Evolutionary conservation across 2,329 filamentous ascomycete genomes (phyloP), one percentile per base, ranked within the genome.

Genomic region (Huntiella omanensis): DNA sequence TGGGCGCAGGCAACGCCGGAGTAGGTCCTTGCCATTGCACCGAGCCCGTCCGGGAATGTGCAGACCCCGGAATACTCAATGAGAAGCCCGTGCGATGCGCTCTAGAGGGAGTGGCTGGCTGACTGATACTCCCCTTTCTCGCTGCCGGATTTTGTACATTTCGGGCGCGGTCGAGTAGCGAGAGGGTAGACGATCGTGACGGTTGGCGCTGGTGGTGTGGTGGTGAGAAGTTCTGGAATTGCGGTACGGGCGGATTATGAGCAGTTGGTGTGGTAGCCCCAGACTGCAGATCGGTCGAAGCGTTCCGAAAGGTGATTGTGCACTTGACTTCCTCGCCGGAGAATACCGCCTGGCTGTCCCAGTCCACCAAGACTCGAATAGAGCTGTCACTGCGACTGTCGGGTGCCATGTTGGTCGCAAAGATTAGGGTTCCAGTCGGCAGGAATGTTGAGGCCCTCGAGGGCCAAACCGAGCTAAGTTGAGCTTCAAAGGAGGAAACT

Each of bases 311-410:
- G 43, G 84, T 95, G 61, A 98, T 93, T 54, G 80, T 86, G 64
- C 91, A 96, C 65, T 87, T 83, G 58, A 96, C 75, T 58, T 94
- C 82, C 68, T 98, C 91, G 62, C 91, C 91, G 48, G 91, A 84
- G 64, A 96, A 98, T 56, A 98, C 84, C 51, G 83, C 87, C 61
- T 88, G 79, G 59, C 93, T 83, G 61, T 85, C 81, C 83, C 88
- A 98, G 65, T 80, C 79, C 62, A 98, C 84, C 61, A 88, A 94
- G 63, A 95, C 88, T 62, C 87, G 83, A 60, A 98, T 85, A 13
- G 48, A 49, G 48, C 42, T 46, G 67, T 92, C 88, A 64, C 66
- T 67, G 51, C 60, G 55, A 53, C 56, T 59, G 56, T 70, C 66
- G 54, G 66, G 60, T 54, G 67, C 60, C 69, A 73, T 73, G 58